Evolutionary conservation across 2,329 filamentous ascomycete genomes (phyloP).

Genomic region (Stromatinia cepivora): DNA sequence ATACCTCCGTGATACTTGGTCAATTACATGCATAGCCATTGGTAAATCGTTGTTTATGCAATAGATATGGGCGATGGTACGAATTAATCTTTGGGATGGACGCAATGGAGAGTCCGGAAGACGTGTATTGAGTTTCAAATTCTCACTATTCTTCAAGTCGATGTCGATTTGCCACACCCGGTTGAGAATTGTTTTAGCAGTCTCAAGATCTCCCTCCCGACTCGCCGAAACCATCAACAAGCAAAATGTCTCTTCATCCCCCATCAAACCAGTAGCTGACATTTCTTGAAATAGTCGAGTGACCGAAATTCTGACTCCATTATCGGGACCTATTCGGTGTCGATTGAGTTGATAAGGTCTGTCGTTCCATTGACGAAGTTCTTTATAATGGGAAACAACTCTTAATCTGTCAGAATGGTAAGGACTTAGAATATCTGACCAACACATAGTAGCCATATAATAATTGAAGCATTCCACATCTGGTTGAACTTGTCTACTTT

Average conservation of each 20-base stretch:
- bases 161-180: conserved; percentile 53
- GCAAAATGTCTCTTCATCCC: conserved; percentile 54
- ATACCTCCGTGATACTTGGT: conserved; percentile 62
- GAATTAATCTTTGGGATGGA: conserved; percentile 60
- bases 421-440: conserved; percentile 46
- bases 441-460: conserved; percentile 52
- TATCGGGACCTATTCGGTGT: conserved; percentile 30
- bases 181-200: conserved; percentile 50
- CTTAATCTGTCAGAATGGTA: conserved; percentile 40
- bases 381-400: conserved; percentile 38
- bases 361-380: conserved; percentile 29
- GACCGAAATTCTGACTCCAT: conserved; percentile 30
- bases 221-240: conserved; percentile 53
- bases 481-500: conserved; percentile 41
- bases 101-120: conserved; percentile 52
- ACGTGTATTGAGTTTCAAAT: conserved; percentile 40
- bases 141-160: conserved; percentile 17
- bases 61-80: conserved; percentile 67
- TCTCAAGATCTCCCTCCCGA: conserved; percentile 52
- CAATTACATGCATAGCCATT: conserved; percentile 58
- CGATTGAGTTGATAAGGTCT: conserved; percentile 32
- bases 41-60: conserved; percentile 64
- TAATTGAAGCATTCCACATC: conserved; percentile 56
- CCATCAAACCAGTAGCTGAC: conserved; percentile 45
- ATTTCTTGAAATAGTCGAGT: conserved; percentile 49